A percentile compares a stretch with the other conserved stretches of the same genome.
These are phyloP conservation scores for Passiflora organensis DNA, from an alignment of 345 rosid genomes.

Conservation along the genomic window DNA sequence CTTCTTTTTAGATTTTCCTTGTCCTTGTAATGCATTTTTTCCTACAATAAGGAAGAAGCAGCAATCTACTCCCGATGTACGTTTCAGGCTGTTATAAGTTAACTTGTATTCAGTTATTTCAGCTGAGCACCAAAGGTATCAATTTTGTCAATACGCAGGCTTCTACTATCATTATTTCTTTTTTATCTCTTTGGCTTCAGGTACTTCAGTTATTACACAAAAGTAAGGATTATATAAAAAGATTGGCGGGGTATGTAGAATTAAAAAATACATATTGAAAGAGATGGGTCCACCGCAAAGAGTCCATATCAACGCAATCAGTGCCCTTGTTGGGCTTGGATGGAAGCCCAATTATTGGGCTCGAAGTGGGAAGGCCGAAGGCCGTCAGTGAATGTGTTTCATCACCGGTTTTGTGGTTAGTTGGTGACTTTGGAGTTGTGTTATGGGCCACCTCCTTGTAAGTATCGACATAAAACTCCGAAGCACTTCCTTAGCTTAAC, in stretches of 20 bases:
- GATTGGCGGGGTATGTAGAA: no score
- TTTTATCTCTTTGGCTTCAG: no score
- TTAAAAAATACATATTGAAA: no score
- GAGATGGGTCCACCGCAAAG: no score
- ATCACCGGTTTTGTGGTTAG: constrained; percentile 2
- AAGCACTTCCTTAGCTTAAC: background rate
- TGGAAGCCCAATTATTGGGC: no score
- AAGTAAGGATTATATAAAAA: no score
- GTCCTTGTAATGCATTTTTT: constrained; percentile 16
- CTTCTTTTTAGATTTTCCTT: constrained; percentile 1
- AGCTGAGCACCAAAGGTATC: background rate
- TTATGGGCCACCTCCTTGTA: background rate
- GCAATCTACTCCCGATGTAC: background rate
- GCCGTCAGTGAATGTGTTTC: background rate
- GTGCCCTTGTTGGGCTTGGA: no score
- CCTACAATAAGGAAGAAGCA: background rate
- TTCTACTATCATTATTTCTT: no score
- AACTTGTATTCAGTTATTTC: background rate
- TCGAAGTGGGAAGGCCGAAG: no score
- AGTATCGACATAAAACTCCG: constrained; percentile 15
- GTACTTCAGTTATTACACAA: no score
- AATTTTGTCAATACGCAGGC: background rate
- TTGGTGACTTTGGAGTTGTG: background rate
- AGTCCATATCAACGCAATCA: no score
- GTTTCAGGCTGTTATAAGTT: constrained; percentile 1